Conservation (phyloP, 331 rosid species). For the Quercus phellos region DNA sequence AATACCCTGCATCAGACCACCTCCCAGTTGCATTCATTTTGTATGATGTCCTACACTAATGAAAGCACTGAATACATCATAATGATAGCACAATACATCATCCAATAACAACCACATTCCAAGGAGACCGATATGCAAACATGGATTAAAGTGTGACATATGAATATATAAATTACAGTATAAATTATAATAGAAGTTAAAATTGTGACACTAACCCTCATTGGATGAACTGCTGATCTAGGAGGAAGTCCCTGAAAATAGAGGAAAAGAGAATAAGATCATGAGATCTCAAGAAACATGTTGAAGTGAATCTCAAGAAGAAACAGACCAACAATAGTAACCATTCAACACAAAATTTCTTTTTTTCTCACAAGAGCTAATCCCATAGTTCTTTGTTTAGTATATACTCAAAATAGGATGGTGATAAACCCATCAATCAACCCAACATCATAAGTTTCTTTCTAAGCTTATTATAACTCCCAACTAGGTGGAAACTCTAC, state of each 20-base stretch:
- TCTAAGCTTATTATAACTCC: no score
- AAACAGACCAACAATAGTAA: no score
- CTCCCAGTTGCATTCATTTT: background rate
- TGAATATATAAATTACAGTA: slow-evolving; percentile 14
- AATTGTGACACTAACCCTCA: slow-evolving; percentile 66
- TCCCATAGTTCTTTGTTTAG: no score
- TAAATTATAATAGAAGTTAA: background rate
- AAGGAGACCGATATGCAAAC: background rate
- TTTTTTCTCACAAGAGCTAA: no score
- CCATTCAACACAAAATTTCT: no score
- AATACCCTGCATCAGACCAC: background rate
- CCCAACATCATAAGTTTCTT: background rate
- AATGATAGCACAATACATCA: background rate
- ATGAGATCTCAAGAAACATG: background rate
- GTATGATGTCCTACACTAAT: background rate
- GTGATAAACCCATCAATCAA: no score
- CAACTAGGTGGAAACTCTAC: no score
- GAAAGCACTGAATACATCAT: background rate
- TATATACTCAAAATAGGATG: no score
- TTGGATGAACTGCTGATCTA: slow-evolving; percentile 93
- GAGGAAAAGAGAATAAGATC: slow-evolving; percentile 12
- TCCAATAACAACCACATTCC: background rate
- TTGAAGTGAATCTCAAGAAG: no score
- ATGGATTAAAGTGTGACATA: slow-evolving; percentile 8
- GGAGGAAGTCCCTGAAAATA: slow-evolving; percentile 93